These are phyloP conservation scores for Hypoxylon lenormandii DNA, from an alignment of 495 filamentous ascomycete genomes.

Conservation along the genomic window DNA sequence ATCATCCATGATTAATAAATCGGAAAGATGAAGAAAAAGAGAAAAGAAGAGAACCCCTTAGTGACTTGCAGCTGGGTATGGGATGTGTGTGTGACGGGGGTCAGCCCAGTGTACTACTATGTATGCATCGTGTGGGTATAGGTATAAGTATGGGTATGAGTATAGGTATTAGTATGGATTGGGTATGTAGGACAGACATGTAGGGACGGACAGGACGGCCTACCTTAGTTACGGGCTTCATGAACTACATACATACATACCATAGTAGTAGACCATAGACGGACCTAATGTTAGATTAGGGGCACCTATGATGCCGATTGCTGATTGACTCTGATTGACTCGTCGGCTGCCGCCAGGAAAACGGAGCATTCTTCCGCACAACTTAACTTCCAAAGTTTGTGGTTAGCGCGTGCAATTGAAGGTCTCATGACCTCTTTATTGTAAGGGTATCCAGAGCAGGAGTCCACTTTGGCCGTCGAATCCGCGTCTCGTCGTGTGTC, in stretches of 20 bases:
- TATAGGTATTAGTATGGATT: background rate
- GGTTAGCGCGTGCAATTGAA: conserved; percentile 45
- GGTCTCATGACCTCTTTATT: conserved; percentile 49
- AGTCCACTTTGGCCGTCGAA: conserved; percentile 41
- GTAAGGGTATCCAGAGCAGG: conserved; percentile 50
- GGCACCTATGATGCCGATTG: conserved; percentile 40
- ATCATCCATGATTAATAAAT: background rate
- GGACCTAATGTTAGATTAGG: conserved; percentile 33
- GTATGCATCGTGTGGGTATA: too few species aligned
- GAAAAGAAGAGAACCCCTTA: conserved; percentile 13
- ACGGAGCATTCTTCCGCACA: conserved; percentile 44
- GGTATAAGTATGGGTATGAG: too few species aligned
- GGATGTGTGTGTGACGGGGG: conserved; percentile 1
- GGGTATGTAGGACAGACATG: conserved; percentile 6
- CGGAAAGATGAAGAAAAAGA: background rate
- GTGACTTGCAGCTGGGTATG: conserved; percentile 43
- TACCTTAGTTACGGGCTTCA: too few species aligned
- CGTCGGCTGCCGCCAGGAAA: conserved; percentile 40
- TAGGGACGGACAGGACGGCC: background rate
- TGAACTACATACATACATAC: too few species aligned
- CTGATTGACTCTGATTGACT: conserved; percentile 37
- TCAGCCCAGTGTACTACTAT: background rate
- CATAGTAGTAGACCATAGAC: too few species aligned
- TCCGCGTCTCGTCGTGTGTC: conserved; percentile 43
- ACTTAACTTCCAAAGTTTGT: conserved; percentile 46